A percentile compares a stretch with the other conserved stretches of the same genome.
Conservation (phyloP, 2,329 filamentous ascomycete genomes). For the Phialophora tarda region DNA sequence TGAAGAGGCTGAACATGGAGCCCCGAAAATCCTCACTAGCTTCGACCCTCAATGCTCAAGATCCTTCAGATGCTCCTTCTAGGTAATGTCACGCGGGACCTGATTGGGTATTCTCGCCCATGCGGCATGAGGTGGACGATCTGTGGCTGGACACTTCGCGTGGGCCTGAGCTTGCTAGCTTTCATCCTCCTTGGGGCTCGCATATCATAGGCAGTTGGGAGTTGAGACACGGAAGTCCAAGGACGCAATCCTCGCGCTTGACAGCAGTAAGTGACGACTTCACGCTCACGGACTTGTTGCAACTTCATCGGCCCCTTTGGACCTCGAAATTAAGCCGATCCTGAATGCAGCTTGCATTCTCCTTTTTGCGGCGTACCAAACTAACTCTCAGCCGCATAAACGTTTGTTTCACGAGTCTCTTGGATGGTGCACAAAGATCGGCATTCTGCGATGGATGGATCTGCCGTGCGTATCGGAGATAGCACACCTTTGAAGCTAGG, state of each 20-base stretch:
- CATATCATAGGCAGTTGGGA: neutral
- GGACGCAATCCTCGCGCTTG: neutral
- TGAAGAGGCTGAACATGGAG: neutral
- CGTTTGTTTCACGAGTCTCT: neutral
- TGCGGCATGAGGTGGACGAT: neutral
- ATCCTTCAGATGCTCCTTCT: neutral
- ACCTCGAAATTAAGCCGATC: neutral
- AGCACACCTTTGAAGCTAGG: neutral
- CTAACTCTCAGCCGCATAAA: neutral
- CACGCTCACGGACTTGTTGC: neutral
- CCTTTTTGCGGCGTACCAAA: neutral
- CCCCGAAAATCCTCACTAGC: neutral
- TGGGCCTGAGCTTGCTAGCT: neutral
- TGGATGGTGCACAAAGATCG: neutral
- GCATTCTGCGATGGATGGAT: neutral
- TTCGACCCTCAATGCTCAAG: neutral
- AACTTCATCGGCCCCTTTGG: neutral
- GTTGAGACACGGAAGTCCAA: neutral
- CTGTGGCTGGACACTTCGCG: neutral
- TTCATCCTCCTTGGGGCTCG: neutral
- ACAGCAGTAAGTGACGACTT: neutral
- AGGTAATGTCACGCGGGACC: neutral
- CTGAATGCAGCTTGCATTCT: neutral
- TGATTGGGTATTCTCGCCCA: neutral
- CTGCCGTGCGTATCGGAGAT: too few relatives aligned